These are phyloP conservation scores for Athelia sp. DNA, from an alignment of 1,284 basidiomycete species.

Conservation along the genomic window DNA sequence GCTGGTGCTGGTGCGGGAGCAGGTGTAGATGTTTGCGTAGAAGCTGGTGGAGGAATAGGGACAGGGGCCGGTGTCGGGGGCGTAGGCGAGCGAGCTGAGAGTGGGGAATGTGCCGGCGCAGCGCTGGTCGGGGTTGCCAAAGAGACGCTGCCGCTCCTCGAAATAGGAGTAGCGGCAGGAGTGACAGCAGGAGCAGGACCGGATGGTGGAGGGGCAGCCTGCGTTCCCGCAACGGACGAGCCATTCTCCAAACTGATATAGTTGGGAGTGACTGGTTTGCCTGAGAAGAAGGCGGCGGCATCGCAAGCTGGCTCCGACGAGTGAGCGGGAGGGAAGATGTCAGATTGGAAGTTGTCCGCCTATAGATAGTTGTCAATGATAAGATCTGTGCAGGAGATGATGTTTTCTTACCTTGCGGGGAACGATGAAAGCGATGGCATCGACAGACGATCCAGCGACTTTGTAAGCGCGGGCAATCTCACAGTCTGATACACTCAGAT, in stretches of 20 bases:
- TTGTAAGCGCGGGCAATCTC: slow-evolving; percentile 98
- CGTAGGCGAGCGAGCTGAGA: background rate
- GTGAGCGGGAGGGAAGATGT: slow-evolving; percentile 91
- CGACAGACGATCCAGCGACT: slow-evolving; percentile 69
- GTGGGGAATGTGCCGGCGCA: slow-evolving; percentile 14
- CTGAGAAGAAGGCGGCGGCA: slow-evolving; percentile 84
- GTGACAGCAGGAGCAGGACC: slow-evolving; percentile 26
- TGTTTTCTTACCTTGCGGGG: slow-evolving; percentile 68
- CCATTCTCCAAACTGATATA: slow-evolving; percentile 63
- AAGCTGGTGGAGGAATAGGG: slow-evolving; percentile 7
- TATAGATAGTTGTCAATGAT: slow-evolving; percentile 19
- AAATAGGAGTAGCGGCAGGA: slow-evolving; percentile 15
- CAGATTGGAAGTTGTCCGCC: slow-evolving; percentile 87
- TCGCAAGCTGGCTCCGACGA: slow-evolving; percentile 77
- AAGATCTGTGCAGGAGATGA: background rate
- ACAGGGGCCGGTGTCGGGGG: background rate
- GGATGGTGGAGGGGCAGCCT: slow-evolving; percentile 22
- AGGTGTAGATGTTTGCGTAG: slow-evolving; percentile 23
- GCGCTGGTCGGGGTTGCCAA: background rate
- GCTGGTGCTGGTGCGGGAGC: slow-evolving; percentile 24
- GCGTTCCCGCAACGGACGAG: slow-evolving; percentile 32
- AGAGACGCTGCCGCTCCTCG: slow-evolving; percentile 4
- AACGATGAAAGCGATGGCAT: slow-evolving; percentile 91
- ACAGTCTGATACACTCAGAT: slow-evolving; percentile 84
- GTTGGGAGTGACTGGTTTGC: slow-evolving; percentile 73